These are phyloP conservation scores for Heritiera fomes DNA, from an alignment of 345 rosid genomes.

Conservation along the genomic window DNA sequence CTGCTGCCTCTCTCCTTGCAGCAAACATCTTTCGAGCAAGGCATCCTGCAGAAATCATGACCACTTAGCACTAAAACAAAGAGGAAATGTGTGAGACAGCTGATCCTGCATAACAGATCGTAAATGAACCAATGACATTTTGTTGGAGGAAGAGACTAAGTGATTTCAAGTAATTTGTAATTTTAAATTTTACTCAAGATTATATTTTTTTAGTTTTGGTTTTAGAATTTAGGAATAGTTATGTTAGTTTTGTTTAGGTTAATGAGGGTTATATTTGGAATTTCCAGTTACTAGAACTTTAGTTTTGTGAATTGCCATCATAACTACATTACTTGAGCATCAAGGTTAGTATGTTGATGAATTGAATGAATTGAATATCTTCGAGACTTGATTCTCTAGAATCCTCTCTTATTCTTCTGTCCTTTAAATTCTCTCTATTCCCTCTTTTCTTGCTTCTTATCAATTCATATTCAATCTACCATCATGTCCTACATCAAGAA, in stretches of 20 bases:
- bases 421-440: neutral
- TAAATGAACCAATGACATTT: neutral
- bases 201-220: neutral
- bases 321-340: neutral
- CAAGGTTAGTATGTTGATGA: neutral
- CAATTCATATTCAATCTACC: neutral
- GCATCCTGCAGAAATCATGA: constrained; percentile 59
- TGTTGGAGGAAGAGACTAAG: neutral
- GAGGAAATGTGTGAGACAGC: constrained; percentile 4
- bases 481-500: neutral
- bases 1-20: constrained; percentile 61
- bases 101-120: neutral
- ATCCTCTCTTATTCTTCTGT: neutral
- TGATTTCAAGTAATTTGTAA: neutral
- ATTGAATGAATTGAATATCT: neutral
- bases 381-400: neutral
- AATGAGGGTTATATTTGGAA: neutral
- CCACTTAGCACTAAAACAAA: constrained; percentile 32
- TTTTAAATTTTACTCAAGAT: neutral
- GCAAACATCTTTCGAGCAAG: constrained; percentile 62
- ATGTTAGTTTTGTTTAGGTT: neutral
- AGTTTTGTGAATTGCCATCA: neutral
- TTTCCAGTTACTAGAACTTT: neutral
- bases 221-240: neutral
- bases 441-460: neutral